phyloP scores from a whole-genome alignment of 331 rosid species.

The Erythrophleum ivorense region DNA sequence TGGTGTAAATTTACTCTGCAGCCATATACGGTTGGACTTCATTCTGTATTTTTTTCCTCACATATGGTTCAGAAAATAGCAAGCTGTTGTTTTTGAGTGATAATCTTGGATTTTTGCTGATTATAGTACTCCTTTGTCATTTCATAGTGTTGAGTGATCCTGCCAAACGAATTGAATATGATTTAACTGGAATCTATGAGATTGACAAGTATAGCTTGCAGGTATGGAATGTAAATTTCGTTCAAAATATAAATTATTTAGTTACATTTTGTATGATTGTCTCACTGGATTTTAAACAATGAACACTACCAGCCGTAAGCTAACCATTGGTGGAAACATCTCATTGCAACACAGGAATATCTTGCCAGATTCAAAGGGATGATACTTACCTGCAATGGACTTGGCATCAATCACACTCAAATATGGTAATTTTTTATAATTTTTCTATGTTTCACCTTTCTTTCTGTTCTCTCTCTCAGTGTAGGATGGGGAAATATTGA shows the following conservation, averaged over 20 bases:
- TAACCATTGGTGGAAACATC: constrained; percentile 13
- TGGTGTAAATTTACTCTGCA: constrained; percentile 12
- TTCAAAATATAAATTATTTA: constrained; percentile 16
- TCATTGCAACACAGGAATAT: constrained; percentile 63
- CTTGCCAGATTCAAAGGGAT: constrained; percentile 80
- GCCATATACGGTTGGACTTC: constrained; percentile 19
- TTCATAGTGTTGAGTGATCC: constrained; percentile 71
- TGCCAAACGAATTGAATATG: constrained; percentile 69
- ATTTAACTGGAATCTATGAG: constrained; percentile 69
- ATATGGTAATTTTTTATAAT: constrained; percentile 52
- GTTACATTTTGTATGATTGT: constrained; percentile 16
- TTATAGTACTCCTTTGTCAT: constrained; percentile 22
- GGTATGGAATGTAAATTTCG: constrained; percentile 47
- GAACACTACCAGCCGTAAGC: constrained; percentile 11
- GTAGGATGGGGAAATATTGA: not conserved
- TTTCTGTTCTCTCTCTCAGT: not conserved
- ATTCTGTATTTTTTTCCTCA: not conserved
- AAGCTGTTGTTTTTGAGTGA: constrained; percentile 11
- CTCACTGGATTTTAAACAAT: not conserved
- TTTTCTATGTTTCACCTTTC: not conserved
- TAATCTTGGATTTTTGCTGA: constrained; percentile 11
- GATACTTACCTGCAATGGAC: constrained; percentile 89
- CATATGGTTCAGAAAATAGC: constrained; percentile 20
- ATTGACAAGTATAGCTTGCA: constrained; percentile 72
- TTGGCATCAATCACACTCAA: constrained; percentile 63